Evolutionary conservation across 768 basidiomycete genomes (phyloP).

Genomic region (Baorangia bicolor): DNA sequence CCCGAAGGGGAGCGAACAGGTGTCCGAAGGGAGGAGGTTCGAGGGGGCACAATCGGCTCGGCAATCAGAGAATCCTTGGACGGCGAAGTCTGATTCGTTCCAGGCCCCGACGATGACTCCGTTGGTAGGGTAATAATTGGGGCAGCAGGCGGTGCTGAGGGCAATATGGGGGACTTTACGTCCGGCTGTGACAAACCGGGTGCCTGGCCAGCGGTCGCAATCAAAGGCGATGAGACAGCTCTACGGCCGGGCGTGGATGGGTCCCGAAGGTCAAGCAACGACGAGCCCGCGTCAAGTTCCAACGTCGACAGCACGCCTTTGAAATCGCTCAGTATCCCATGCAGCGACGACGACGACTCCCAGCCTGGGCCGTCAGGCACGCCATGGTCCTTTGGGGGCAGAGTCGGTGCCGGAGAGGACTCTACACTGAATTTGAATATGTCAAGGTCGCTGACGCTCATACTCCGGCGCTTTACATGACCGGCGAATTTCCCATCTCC

Average conservation of each 20-base stretch:
- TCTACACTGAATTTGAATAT: conserved; percentile 43
- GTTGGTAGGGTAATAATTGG: conserved; percentile 28
- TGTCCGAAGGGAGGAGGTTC: conserved; percentile 31
- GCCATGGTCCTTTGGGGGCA: conserved; percentile 32
- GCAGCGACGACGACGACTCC: conserved; percentile 46
- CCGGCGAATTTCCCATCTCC: conserved; percentile 30
- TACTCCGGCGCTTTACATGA: conserved; percentile 59
- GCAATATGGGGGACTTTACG: conserved; percentile 20
- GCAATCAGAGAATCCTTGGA: conserved; percentile 48
- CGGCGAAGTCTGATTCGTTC: conserved; percentile 39
- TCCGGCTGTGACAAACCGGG: conserved; percentile 17
- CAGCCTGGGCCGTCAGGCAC: conserved; percentile 33
- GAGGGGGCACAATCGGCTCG: conserved; percentile 32
- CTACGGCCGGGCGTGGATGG: conserved; percentile 59
- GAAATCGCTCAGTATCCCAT: conserved; percentile 70
- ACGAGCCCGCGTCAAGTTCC: conserved; percentile 50
- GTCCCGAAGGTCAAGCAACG: conserved; percentile 62
- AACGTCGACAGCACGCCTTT: conserved; percentile 68
- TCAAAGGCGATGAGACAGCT: conserved; percentile 34
- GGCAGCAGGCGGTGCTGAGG: conserved; percentile 14
- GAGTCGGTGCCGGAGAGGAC: conserved; percentile 37
- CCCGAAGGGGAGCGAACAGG: conserved; percentile 34
- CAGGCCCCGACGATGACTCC: conserved; percentile 21
- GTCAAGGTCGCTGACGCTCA: conserved; percentile 71
- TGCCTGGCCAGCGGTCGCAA: conserved; percentile 35